Evolutionary conservation across 1,139 yeast species (phyloP).

Genomic region (Nakaseomyces nivariensis): DNA sequence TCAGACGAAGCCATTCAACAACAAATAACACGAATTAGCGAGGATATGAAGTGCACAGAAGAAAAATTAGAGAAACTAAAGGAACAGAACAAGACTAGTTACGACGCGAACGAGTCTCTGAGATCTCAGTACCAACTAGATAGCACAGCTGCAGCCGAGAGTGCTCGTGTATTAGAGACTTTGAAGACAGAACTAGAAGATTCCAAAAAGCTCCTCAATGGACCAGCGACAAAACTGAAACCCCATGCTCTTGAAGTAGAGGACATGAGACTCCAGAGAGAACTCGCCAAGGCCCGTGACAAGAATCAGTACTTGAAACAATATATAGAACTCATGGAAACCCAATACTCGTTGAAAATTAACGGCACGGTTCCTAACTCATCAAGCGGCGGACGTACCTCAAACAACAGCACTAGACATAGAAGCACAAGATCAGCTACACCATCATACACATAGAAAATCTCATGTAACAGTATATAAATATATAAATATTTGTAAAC

Average conservation of each 20-base stretch:
- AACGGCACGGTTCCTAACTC: constrained; percentile 1
- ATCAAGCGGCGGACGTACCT: constrained; percentile 2
- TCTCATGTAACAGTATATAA: not conserved
- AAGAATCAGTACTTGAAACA: constrained; percentile 16
- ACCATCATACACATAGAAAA: constrained; percentile 18
- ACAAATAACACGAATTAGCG: not conserved
- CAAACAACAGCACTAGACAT: constrained; percentile 8
- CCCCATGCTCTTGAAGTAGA: constrained; percentile 42
- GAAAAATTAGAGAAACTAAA: constrained; percentile 18
- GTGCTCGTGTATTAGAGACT: not conserved
- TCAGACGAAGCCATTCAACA: not conserved
- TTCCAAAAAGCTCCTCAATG: not conserved
- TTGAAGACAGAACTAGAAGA: constrained; percentile 12
- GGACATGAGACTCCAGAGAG: constrained; percentile 8
- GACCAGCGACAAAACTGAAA: not conserved
- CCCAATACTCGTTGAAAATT: constrained; percentile 11
- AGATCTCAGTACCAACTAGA: constrained; percentile 43
- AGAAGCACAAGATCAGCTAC: constrained; percentile 19
- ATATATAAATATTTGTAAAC: not conserved
- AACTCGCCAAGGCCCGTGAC: constrained; percentile 10
- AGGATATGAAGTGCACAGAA: not conserved
- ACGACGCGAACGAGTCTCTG: constrained; percentile 34
- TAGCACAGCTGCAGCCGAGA: constrained; percentile 48
- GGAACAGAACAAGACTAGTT: constrained; percentile 27
- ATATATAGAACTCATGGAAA: constrained; percentile 17